These are phyloP conservation scores for Phytophthora kernoviae DNA, from an alignment of 352 stramenopile species.

Conservation along the genomic window DNA sequence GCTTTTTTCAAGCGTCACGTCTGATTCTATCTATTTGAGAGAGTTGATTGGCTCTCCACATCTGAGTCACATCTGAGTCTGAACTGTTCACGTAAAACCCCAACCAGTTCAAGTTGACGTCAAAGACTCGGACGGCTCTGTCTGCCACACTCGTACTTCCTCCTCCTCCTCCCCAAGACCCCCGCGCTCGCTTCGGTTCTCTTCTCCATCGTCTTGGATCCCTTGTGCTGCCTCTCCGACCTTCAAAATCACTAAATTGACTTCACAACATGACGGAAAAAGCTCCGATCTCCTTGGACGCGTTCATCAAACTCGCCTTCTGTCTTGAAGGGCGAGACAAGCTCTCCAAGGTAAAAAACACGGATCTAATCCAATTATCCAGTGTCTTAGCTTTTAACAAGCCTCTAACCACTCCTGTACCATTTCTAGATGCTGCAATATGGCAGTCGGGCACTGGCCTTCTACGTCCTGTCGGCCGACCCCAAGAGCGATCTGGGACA, in stretches of 20 bases:
- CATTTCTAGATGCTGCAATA: slow-evolving; percentile 74
- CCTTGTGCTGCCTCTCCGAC: neutral
- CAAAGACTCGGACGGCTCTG: slow-evolving; percentile 8
- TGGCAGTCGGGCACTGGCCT: slow-evolving; percentile 77
- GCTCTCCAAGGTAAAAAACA: slow-evolving; percentile 77
- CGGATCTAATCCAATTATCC: neutral
- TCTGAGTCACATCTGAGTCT: too few species aligned
- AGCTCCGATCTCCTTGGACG: slow-evolving; percentile 65
- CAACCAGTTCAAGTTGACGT: slow-evolving; percentile 34
- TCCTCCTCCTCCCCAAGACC: neutral
- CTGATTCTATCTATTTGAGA: too few species aligned
- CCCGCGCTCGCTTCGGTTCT: neutral
- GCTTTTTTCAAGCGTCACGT: too few species aligned
- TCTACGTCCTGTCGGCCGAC: slow-evolving; percentile 77
- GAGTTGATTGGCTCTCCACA: too few species aligned
- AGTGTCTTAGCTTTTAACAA: slow-evolving; percentile 17
- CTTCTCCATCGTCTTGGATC: neutral
- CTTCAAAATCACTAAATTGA: neutral
- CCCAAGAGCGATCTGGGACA: slow-evolving; percentile 83
- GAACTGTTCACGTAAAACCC: slow-evolving; percentile 17
- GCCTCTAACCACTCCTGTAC: neutral
- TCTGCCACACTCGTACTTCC: neutral
- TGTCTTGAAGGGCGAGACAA: slow-evolving; percentile 87
- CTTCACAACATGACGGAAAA: slow-evolving; percentile 36
- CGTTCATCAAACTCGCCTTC: slow-evolving; percentile 69